Conservation (phyloP, 2,329 filamentous ascomycete genomes). For the Thielaviopsis euricoi region DNA sequence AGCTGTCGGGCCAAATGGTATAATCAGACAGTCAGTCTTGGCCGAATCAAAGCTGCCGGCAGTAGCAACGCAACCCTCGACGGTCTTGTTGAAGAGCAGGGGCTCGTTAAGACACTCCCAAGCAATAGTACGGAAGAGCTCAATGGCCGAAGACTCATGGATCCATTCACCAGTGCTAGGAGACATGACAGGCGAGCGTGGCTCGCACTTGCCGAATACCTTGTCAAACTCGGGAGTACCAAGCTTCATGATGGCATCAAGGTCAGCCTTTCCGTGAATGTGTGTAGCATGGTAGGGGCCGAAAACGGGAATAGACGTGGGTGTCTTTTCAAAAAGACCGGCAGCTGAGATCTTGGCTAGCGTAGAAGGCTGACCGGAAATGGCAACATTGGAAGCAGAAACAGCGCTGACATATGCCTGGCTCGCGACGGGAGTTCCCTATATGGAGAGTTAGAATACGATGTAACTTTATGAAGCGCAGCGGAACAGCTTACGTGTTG, state of each 20-base stretch:
- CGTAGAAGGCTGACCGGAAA: conserved; percentile 37
- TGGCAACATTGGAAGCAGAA: conserved; percentile 29
- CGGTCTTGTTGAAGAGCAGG: conserved; percentile 29
- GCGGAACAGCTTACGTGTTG: conserved; percentile 25
- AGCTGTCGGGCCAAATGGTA: conserved; percentile 34
- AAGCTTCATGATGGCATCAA: conserved; percentile 29
- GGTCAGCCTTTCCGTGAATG: conserved; percentile 28
- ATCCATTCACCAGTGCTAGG: conserved; percentile 30
- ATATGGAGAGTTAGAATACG: conserved; percentile 3
- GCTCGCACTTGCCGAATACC: conserved; percentile 25
- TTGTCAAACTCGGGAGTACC: conserved; percentile 23
- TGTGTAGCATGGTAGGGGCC: conserved; percentile 41
- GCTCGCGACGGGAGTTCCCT: conserved; percentile 24
- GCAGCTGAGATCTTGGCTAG: conserved; percentile 27
- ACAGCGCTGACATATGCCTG: conserved; percentile 38
- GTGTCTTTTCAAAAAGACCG: conserved; percentile 24
- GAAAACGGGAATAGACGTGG: conserved; percentile 34
- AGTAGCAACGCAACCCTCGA: conserved; percentile 29
- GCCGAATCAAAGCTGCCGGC: conserved; percentile 21
- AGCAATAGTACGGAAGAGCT: conserved; percentile 27
- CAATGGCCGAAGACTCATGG: conserved; percentile 22
- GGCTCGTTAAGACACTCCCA: conserved; percentile 34
- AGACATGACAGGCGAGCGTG: conserved; percentile 33
- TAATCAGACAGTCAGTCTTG: conserved; percentile 26
- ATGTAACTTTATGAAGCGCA: neutral